phyloP scores from a whole-genome alignment of 169 alveolate species.

The Eimeria maxima region DNA sequence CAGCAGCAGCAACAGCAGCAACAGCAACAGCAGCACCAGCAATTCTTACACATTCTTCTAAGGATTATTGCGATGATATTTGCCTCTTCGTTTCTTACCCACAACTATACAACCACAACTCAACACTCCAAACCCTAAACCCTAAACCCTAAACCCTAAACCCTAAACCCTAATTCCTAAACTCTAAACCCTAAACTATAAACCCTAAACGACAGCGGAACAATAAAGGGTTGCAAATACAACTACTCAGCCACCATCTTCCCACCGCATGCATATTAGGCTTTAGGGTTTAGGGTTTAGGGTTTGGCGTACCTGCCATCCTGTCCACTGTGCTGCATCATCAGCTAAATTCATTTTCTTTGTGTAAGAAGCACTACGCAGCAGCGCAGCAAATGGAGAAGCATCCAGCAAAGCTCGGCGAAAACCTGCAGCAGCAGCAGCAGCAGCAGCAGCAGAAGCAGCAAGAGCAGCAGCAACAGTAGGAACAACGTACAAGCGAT shows the following conservation, averaged over 20 bases:
- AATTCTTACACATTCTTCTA: constrained; percentile 7
- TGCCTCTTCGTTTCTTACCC: constrained; percentile 67
- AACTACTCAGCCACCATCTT: too few relatives aligned
- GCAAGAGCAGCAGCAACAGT: constrained; percentile 6
- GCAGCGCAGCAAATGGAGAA: constrained; percentile 15
- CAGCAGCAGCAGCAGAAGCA: constrained; percentile 56
- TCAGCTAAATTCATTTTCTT: constrained; percentile 85
- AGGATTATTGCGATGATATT: neutral
- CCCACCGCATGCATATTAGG: too few relatives aligned
- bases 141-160: constrained; percentile 54
- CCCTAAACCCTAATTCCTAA: too few relatives aligned
- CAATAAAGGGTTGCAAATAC: neutral
- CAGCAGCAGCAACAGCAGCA: constrained; percentile 64
- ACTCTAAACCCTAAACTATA: too few relatives aligned
- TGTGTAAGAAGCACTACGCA: constrained; percentile 46
- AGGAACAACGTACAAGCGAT: neutral
- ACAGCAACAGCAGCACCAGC: constrained; percentile 31
- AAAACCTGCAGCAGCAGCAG: constrained; percentile 61
- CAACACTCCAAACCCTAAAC: neutral
- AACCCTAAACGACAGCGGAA: too few relatives aligned
- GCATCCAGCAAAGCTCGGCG: constrained; percentile 19
- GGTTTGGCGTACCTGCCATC: constrained; percentile 65
- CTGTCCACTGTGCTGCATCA: constrained; percentile 84
- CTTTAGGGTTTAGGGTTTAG: constrained; percentile 66
- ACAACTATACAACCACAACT: neutral